Conservation (phyloP, 2,329 filamentous ascomycete genomes). For the Neonectria magnoliae region DNA sequence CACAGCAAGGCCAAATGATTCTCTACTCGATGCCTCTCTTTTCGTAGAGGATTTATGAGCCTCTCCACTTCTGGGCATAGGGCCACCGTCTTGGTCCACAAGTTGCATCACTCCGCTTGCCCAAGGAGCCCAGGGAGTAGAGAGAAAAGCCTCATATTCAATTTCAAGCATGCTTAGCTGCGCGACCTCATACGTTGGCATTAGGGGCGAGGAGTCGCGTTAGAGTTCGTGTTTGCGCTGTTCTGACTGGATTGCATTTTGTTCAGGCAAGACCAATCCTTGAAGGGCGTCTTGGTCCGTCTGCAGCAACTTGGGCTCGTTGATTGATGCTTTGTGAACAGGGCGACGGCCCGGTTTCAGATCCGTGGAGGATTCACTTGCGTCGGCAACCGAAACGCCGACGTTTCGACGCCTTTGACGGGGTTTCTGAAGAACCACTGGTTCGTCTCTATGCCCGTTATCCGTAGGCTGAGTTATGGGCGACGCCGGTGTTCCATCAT, state of each 20-base stretch:
- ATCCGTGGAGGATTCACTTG: slow-evolving; percentile 64
- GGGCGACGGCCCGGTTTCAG: slow-evolving; percentile 65
- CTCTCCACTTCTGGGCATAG: no score
- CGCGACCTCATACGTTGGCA: no score
- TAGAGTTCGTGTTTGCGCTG: slow-evolving; percentile 74
- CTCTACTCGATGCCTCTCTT: not conserved
- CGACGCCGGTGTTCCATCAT: no score
- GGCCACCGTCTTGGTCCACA: no score
- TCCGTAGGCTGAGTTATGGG: no score
- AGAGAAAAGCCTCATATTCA: slow-evolving; percentile 71
- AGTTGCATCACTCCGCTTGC: slow-evolving; percentile 57
- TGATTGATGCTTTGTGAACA: slow-evolving; percentile 78
- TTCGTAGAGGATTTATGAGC: not conserved
- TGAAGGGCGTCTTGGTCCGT: slow-evolving; percentile 95
- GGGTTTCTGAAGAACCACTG: slow-evolving; percentile 41
- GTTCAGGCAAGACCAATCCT: slow-evolving; percentile 86
- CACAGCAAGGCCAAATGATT: no score
- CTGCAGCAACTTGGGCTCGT: slow-evolving; percentile 89
- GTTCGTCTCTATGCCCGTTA: no score
- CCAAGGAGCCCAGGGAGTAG: slow-evolving; percentile 67
- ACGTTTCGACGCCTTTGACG: slow-evolving; percentile 63
- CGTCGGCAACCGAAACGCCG: slow-evolving; percentile 62
- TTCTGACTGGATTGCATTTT: slow-evolving; percentile 83
- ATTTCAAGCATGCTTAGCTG: not conserved
- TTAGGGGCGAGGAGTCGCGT: slow-evolving; percentile 47